Evolutionary conservation across 805 yeast species (phyloP).

Genomic region (Metschnikowia continentalis): DNA sequence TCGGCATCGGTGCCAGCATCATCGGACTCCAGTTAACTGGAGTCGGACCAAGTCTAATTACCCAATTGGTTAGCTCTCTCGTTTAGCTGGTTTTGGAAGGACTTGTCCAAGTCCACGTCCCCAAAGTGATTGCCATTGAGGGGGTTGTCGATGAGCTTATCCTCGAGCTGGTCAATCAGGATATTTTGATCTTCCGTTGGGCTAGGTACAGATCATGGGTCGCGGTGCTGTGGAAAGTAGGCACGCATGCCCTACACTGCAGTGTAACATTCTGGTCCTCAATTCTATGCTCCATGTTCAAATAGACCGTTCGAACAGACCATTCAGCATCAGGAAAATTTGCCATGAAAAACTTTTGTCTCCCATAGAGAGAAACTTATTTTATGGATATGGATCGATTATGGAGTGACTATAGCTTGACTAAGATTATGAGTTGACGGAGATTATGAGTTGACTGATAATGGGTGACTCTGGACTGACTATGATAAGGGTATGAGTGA

Average conservation of each 20-base stretch:
- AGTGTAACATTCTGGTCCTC: too few species aligned
- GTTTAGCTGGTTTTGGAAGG: constrained; percentile 40
- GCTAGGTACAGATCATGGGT: background rate
- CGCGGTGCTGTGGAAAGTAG: background rate
- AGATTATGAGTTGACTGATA: too few species aligned
- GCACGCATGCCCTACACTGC: background rate
- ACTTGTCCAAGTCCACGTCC: constrained; percentile 34
- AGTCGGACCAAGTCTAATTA: constrained; percentile 9
- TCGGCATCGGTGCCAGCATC: constrained; percentile 6
- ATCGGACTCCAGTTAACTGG: constrained; percentile 8
- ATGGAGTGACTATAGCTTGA: too few species aligned
- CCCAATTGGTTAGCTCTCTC: constrained; percentile 39
- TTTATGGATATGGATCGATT: too few species aligned
- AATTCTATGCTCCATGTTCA: too few species aligned
- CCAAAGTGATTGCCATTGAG: constrained; percentile 25
- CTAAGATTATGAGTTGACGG: too few species aligned
- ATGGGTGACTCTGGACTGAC: too few species aligned
- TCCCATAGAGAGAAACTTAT: too few species aligned
- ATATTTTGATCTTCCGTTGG: constrained; percentile 20
- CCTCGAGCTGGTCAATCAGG: constrained; percentile 46
- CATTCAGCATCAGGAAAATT: too few species aligned
- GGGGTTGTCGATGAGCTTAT: constrained; percentile 43
- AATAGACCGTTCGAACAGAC: too few species aligned
- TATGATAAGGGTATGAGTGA: too few species aligned
- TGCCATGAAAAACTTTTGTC: too few species aligned